Percentiles rank a stretch among this genome's conserved stretches.
Evolutionary conservation across 345 rosid species (phyloP).

Genomic region (Boechera retrofracta): DNA sequence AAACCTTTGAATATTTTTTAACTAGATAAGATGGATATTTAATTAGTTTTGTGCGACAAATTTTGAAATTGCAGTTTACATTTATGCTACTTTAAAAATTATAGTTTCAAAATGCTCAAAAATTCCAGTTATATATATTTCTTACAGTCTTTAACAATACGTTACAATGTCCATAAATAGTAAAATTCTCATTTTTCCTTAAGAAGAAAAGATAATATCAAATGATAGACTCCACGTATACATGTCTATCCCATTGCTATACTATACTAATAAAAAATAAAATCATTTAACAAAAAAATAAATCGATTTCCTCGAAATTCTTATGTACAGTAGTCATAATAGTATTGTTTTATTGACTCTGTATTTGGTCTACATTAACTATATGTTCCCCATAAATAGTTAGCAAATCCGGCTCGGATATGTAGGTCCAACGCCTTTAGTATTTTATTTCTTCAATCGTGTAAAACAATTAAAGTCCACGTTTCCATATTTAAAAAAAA

Average conservation of each 20-base stretch:
- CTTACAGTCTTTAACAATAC: not conserved
- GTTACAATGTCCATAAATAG: not conserved
- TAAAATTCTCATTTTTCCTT: not conserved
- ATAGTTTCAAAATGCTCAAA: too few relatives aligned
- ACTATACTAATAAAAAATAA: not conserved
- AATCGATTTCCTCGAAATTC: not conserved
- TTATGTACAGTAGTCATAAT: constrained; percentile 10
- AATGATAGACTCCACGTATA: constrained; percentile 9
- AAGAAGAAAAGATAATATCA: constrained; percentile 1
- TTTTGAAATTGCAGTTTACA: too few relatives aligned
- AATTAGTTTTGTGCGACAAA: too few relatives aligned
- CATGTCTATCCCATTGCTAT: constrained; percentile 6
- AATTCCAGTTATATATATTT: not conserved
- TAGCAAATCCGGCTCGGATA: constrained; percentile 27
- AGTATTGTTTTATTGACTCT: constrained; percentile 18
- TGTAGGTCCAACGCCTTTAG: constrained; percentile 32
- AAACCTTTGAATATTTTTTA: too few relatives aligned
- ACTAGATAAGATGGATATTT: too few relatives aligned
- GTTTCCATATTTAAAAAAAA: not conserved
- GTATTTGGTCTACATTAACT: constrained; percentile 14
- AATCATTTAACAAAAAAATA: too few relatives aligned
- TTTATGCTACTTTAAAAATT: too few relatives aligned
- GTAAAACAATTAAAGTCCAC: not conserved
- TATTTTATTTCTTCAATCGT: constrained; percentile 1
- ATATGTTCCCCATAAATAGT: constrained; percentile 8